Conservation (phyloP, 441 rosid species). For the Syzygium syzygioides region DNA sequence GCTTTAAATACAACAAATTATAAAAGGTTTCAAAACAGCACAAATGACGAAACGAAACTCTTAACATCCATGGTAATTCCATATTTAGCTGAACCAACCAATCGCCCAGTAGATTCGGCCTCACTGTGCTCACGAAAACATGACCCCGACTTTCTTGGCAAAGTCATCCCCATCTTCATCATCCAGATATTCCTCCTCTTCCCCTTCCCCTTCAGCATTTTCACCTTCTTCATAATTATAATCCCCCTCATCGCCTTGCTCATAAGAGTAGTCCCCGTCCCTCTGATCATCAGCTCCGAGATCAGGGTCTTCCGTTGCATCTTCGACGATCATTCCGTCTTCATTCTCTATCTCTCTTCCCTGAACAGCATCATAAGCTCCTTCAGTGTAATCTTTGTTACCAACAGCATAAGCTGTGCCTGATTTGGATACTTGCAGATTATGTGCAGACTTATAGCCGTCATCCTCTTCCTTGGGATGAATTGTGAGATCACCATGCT, state of each 20-base stretch:
- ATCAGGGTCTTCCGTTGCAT: conserved; percentile 45
- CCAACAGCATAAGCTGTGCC: conserved; percentile 4
- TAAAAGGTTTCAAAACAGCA: background rate
- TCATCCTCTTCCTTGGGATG: conserved; percentile 19
- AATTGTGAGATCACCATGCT: background rate
- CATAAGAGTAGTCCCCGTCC: conserved; percentile 54
- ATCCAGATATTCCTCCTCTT: conserved; percentile 33
- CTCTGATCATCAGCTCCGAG: conserved; percentile 43
- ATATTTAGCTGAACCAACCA: background rate
- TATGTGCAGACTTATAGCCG: conserved; percentile 5
- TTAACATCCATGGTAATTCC: background rate
- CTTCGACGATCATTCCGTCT: conserved; percentile 35
- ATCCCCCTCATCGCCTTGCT: conserved; percentile 61
- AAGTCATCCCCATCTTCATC: conserved; percentile 35
- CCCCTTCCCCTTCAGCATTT: conserved; percentile 40
- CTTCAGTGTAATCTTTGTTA: conserved; percentile 25
- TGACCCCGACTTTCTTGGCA: conserved; percentile 17
- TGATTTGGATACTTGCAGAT: conserved; percentile 19
- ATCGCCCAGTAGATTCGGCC: background rate
- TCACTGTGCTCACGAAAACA: conserved; percentile 5
- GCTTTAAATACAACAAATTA: background rate
- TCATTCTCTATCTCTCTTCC: conserved; percentile 28
- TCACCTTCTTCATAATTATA: conserved; percentile 59
- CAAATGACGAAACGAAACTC: background rate
- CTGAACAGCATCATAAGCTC: conserved; percentile 11